Base-by-base conservation (phyloP, 1,284 basidiomycete species). In the Tetrapyrgos nigripes region DNA sequence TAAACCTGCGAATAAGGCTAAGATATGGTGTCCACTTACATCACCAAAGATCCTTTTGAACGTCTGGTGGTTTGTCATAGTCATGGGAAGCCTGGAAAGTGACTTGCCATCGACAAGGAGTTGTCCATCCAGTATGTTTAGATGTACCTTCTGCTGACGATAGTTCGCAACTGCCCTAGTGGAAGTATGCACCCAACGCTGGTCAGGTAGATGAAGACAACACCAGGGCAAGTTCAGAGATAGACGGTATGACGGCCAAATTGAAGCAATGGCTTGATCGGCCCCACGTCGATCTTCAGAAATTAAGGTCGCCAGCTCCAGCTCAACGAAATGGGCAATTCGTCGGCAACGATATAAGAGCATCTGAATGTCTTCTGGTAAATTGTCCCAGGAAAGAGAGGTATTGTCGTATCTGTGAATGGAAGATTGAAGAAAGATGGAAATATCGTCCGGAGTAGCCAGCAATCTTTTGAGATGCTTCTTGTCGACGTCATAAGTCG, bases 81-180 rank as follows among this genome's bases (percentile, higher is more conserved):
- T 58, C 1, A 37, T 51, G 0, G 80, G 78, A 11, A 84, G 68
- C 21, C 73, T 71, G 4, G 75, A 73, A 3, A 81, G 52, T 1
- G 75, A 69, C 49, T 72, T 72, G 0, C 79, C 82, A 47, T 79
- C 65, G 8, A 84, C 70, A 5, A 82, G 66, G 3, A 85, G 68
- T 9, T 62, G 57, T 8, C 82, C 83, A 37, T 73, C 64, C 4
- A 83, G 60, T 1, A 83, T 33, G 54, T 85, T 73, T 17, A 78
- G 61, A 55, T 78, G 70, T 0, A 84, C 67, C 4, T 13, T 27
- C 13, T 58, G 40, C 2, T 17, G 9, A 26, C 31, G 21, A 11
- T 31, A 4, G 23, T 46, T 40, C 8, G 19, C 29, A 48, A 28
- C 64, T 19, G 19, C 9, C 19, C 24, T 40, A 26, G 55, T 57